phyloP scores from a whole-genome alignment of 2,329 filamentous ascomycete genomes.

The Fusarium pseudoanthophilum region DNA sequence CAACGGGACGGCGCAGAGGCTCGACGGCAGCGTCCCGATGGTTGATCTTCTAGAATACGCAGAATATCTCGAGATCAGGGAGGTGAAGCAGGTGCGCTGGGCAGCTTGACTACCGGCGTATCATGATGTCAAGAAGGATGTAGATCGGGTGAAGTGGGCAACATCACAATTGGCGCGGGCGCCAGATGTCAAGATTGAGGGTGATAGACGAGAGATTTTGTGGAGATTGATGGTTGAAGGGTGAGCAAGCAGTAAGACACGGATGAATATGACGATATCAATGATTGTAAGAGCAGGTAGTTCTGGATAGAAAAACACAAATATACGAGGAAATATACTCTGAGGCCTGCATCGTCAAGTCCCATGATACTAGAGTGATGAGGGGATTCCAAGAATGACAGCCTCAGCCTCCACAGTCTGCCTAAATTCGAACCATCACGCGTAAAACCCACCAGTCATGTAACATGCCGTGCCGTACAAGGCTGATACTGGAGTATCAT shows the following conservation, averaged over 20 bases:
- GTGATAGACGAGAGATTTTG: background rate
- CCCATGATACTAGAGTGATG: conserved; percentile 23
- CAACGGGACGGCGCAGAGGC: conserved; percentile 37
- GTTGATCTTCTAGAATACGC: conserved; percentile 35
- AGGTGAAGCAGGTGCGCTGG: conserved; percentile 42
- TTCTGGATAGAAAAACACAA: background rate
- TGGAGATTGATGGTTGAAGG: background rate
- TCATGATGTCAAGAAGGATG: background rate
- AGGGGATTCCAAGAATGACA: conserved; percentile 20
- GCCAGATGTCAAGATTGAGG: background rate
- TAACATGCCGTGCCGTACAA: conserved; percentile 27
- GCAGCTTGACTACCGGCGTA: background rate
- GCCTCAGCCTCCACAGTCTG: conserved; percentile 37
- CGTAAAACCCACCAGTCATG: conserved; percentile 17
- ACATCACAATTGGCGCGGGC: background rate
- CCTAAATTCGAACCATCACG: conserved; percentile 34
- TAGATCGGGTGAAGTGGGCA: background rate
- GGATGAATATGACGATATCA: background rate
- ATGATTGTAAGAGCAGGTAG: background rate
- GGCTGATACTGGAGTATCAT: conserved; percentile 22
- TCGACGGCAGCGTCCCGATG: conserved; percentile 38
- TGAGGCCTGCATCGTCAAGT: conserved; percentile 4
- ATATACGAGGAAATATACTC: conserved; percentile 13
- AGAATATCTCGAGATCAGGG: conserved; percentile 40
- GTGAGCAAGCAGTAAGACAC: background rate